Base-by-base conservation (phyloP, 2,329 filamentous ascomycete genomes). In the Arthrobotrys pseudoclavata region DNA sequence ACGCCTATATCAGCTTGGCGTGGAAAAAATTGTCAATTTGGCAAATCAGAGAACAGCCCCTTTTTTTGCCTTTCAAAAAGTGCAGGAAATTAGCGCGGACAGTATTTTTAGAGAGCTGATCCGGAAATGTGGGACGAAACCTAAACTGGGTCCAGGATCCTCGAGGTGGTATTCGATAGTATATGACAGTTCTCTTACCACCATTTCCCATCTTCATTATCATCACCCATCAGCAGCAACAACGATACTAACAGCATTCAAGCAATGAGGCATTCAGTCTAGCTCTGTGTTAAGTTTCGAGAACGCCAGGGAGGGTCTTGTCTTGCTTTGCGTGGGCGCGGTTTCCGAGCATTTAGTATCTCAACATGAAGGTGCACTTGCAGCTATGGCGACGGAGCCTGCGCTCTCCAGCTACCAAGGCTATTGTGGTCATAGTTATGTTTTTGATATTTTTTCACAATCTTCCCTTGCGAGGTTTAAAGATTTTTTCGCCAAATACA, bases 371-470 rank as follows among this genome's bases (percentile, higher is more conserved):
- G 24, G 26, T 34, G 26, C 50, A 31, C 50, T 29, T n/a, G 26
- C 50, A 53, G 10, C 20, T 31, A 53, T 53, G 50, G 50, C 50
- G 50, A 31, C 26, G 50, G 26, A 18, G 50, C 26, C 24, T 53
- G 12, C 50, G 50, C 15, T 18, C 50, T 18, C 15, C 50, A 53
- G 34, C 50, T 26, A 53, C 24, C 24, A 53, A 53, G 15, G 50
- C 13, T 31, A 53, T 53, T 3, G 50, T n/a, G 13, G 13, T 31
- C 26, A 53, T 53, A 18, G 24, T 34, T n/a, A 31, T 31, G 2
- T 15, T 31, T n/a, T 31, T 53, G 24, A 53, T 53, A 9, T 10
- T 53, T 29, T 31, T 53, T 34, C 50, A 53, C 50, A 31, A 53
- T 15, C 13, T 40, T 40, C 12, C 13, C 12, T 40, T 40, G 12